Percentiles rank a stretch among this genome's conserved stretches.
Evolutionary conservation across 2,329 filamentous ascomycete species (phyloP).

Genomic region (Fusarium sp.): DNA sequence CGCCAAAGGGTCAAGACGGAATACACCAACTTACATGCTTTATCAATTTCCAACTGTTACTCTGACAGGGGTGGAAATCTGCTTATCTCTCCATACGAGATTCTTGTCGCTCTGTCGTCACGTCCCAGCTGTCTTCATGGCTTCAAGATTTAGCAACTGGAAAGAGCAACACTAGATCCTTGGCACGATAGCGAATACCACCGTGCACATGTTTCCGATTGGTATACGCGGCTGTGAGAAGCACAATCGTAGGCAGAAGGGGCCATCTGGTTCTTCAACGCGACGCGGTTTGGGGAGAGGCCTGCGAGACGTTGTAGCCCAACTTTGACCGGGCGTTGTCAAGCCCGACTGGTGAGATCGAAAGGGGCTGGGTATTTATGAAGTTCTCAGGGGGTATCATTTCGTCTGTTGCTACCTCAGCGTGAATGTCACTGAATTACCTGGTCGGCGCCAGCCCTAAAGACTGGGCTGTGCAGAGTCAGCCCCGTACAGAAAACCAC

Average conservation of each 20-base stretch:
- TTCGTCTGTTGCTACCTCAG: not conserved
- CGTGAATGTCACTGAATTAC: not conserved
- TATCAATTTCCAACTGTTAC: not conserved
- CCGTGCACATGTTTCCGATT: not conserved
- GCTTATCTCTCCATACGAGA: not conserved
- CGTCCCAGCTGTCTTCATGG: not conserved
- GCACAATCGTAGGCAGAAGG: not conserved
- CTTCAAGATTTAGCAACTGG: not conserved
- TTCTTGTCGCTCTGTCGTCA: not conserved
- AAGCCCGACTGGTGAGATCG: not conserved
- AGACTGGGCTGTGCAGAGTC: not conserved
- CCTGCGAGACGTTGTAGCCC: not conserved
- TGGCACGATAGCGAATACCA: not conserved
- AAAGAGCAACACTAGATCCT: not conserved
- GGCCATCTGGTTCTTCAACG: not conserved
- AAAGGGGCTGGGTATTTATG: not conserved
- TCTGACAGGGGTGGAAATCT: not conserved
- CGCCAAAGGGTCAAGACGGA: not conserved
- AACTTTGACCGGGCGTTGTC: not conserved
- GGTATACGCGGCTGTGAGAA: not conserved
- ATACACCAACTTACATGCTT: not conserved
- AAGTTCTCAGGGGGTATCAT: not conserved
- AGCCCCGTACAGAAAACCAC: not conserved
- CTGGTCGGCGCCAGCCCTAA: not conserved
- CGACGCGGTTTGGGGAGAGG: not conserved